Base-by-base conservation (phyloP, 2,329 filamentous ascomycete species). In the Meredithiella fracta region DNA sequence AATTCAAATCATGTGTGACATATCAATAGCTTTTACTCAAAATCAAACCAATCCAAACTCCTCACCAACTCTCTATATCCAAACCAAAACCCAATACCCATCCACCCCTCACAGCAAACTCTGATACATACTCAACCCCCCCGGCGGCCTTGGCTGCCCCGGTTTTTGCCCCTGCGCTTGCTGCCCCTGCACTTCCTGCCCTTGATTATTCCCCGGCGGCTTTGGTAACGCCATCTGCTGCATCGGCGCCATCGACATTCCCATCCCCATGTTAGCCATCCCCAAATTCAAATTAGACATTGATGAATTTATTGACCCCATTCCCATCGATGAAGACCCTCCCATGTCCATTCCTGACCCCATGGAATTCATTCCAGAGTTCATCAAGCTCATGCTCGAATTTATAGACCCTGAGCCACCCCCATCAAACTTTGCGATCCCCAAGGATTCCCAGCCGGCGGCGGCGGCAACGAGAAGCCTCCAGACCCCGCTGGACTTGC, bases 51-150 rank as follows among this genome's bases (percentile, higher is more conserved):
- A 11, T 11, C 29, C 29, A 34, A 34, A 34, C 29, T 34, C 29
- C 29, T 11, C 5, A 34, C 5, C 11, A 34, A 34, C 5, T 34
- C 5, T 34, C 29, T 34, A 34, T 34, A 5, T 5, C 5, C 29
- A 34, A 11, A 34, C 5, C 29, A 29, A 3, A 51, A 7, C 25
- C 23, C 25, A 51, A 51, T 49, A 49, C 25, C n/a, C n/a, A 51
- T 11, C 29, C 3, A 23, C 17, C 14, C 4, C n/a, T 63, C 69
- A 84, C 62, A 85, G 66, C 61, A 85, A 65, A 68, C 82, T 85
- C 66, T 82, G 76, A 61, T 84, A 85, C 68, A 80, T 82, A 66
- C 83, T 80, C 67, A 85, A 69, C 0, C 80, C 79, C 3, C 74
- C 73, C 62, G 72, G 74, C 57, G 66, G 67, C 56, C 68, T 66